Evolutionary conservation across 2,329 filamentous ascomycete species (phyloP).

Genomic region (Sporothrix dimorphospora): DNA sequence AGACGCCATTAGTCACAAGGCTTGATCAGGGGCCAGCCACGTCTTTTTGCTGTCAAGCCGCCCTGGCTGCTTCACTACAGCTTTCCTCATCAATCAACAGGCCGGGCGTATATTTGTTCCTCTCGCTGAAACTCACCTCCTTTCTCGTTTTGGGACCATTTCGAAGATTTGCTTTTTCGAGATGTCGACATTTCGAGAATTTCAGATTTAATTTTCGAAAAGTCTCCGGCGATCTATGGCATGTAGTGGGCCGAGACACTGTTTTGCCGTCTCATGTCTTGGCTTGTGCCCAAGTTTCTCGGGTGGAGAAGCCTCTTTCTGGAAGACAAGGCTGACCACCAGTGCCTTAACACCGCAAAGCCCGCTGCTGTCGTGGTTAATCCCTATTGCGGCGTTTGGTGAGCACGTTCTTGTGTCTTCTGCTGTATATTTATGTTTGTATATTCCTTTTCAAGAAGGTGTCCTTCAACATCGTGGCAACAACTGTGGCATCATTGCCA

Average conservation of each 20-base stretch:
- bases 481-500: background rate
- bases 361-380: background rate
- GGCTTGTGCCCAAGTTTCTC: background rate
- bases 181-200: background rate
- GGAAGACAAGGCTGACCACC: background rate
- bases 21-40: background rate
- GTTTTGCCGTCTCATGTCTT: background rate
- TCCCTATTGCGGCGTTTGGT: background rate
- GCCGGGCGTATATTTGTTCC: background rate
- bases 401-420: background rate
- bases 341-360: slow-evolving; percentile 2
- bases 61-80: no score
- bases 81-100: no score
- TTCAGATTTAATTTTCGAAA: background rate
- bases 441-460: background rate
- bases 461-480: background rate
- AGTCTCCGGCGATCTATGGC: background rate
- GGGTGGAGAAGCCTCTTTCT: background rate
- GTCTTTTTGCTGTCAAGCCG: background rate
- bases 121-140: background rate
- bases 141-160: background rate
- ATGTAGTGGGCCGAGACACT: background rate
- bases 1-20: background rate
- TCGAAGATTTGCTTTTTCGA: background rate
- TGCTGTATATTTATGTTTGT: background rate